Conservation (phyloP, 202 grass and related monocot species). For the Setaria viridis region DNA sequence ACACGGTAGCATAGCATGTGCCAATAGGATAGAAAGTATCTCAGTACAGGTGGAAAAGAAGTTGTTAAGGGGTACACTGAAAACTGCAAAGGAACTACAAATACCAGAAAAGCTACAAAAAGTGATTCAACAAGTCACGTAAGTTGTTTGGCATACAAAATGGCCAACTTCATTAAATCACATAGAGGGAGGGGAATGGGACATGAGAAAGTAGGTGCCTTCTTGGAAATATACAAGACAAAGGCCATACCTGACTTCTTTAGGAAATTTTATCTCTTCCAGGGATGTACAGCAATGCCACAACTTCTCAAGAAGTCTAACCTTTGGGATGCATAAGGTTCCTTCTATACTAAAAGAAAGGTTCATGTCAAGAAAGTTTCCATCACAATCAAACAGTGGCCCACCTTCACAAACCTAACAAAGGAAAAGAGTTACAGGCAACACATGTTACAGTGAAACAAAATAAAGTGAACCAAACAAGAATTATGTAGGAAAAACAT, state of each 20-base stretch:
- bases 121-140: not conserved
- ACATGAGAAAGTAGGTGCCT: not conserved
- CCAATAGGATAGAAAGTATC: not conserved
- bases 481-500: not conserved
- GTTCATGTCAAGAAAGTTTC: slow-evolving; percentile 24
- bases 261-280: not conserved
- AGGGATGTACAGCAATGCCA: not conserved
- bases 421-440: not conserved
- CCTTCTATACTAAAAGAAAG: not conserved
- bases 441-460: not conserved
- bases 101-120: slow-evolving; percentile 5
- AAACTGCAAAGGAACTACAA: not conserved
- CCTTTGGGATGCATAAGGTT: not conserved
- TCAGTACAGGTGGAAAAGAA: not conserved
- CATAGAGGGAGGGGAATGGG: not conserved
- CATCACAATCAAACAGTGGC: slow-evolving; percentile 13
- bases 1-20: not conserved
- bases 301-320: not conserved
- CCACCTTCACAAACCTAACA: not conserved
- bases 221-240: not conserved
- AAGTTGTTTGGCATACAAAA: not conserved
- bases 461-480: slow-evolving; percentile 6
- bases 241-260: not conserved
- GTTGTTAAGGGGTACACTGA: no score
- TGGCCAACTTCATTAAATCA: not conserved